Evolutionary conservation across 202 grass and related monocot species (phyloP).

Genomic region (Schoenoplectus triqueter): DNA sequence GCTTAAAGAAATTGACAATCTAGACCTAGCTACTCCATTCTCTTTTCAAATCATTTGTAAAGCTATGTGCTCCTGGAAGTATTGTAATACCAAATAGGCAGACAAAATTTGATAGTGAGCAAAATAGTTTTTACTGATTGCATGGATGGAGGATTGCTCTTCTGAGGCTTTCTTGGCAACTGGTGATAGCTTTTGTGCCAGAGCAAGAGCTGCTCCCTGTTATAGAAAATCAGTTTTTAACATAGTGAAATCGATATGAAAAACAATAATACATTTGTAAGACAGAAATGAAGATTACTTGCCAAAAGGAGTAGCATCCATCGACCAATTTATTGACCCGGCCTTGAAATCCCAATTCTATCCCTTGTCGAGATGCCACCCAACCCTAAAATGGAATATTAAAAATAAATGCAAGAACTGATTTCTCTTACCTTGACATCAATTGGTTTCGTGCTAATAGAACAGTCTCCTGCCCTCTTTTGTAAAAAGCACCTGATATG

Average conservation of each 20-base stretch:
- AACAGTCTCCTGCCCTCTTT: background rate
- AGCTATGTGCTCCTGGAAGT: background rate
- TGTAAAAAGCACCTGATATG: background rate
- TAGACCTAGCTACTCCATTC: background rate
- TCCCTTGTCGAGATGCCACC: slow-evolving; percentile 85
- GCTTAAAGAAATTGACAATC: background rate
- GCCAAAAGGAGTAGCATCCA: slow-evolving; percentile 99
- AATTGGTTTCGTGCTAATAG: slow-evolving; percentile 5
- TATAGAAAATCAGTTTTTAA: slow-evolving; percentile 9
- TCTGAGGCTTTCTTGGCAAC: slow-evolving; percentile 49
- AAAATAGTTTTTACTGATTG: slow-evolving; percentile 11
- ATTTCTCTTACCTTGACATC: background rate
- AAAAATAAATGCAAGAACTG: background rate
- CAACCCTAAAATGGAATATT: slow-evolving; percentile 53
- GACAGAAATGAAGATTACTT: slow-evolving; percentile 55
- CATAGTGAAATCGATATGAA: background rate
- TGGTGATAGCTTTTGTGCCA: slow-evolving; percentile 69
- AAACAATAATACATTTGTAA: slow-evolving; percentile 23
- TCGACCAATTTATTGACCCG: slow-evolving; percentile 95
- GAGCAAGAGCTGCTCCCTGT: slow-evolving; percentile 81
- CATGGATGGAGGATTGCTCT: slow-evolving; percentile 31
- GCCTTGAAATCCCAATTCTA: slow-evolving; percentile 97
- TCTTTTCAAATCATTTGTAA: slow-evolving; percentile 21
- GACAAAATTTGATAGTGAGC: background rate
- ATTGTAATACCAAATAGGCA: background rate